phyloP scores from a whole-genome alignment of 2,329 filamentous ascomycete species.

The Chrysoporthe austroafricana region DNA sequence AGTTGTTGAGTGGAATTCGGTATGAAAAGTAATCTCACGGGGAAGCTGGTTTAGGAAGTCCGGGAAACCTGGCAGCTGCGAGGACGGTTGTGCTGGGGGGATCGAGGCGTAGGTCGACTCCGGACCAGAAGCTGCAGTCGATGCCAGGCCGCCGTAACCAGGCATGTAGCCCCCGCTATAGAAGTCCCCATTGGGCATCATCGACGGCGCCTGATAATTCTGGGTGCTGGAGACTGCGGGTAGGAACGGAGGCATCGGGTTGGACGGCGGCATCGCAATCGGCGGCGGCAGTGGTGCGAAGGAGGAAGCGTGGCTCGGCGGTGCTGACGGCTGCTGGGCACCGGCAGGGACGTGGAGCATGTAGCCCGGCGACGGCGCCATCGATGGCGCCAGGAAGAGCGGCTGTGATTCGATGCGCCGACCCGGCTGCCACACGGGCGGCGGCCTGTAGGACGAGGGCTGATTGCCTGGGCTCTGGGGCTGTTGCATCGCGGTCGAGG shows the following conservation, averaged over 20 bases:
- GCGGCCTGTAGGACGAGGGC: neutral
- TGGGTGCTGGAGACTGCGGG: neutral
- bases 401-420: neutral
- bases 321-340: slow-evolving; percentile 6
- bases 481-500: slow-evolving; percentile 11
- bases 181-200: neutral
- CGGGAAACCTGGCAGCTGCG: neutral
- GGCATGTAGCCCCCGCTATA: neutral
- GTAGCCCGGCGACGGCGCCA: neutral
- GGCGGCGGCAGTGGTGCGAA: slow-evolving; percentile 4
- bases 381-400: neutral
- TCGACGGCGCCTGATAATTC: neutral
- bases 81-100: neutral
- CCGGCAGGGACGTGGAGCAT: neutral
- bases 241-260: neutral
- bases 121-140: neutral
- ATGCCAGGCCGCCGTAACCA: neutral
- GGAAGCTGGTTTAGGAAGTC: neutral
- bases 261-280: neutral
- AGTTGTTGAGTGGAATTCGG: neutral
- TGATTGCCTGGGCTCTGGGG: slow-evolving; percentile 19
- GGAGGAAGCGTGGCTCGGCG: neutral
- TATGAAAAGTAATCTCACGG: neutral
- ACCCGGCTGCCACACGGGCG: neutral
- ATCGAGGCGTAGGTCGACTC: neutral